Evolutionary conservation across 2,329 filamentous ascomycete species (phyloP).

Genomic region (Alternaria metachromatica): DNA sequence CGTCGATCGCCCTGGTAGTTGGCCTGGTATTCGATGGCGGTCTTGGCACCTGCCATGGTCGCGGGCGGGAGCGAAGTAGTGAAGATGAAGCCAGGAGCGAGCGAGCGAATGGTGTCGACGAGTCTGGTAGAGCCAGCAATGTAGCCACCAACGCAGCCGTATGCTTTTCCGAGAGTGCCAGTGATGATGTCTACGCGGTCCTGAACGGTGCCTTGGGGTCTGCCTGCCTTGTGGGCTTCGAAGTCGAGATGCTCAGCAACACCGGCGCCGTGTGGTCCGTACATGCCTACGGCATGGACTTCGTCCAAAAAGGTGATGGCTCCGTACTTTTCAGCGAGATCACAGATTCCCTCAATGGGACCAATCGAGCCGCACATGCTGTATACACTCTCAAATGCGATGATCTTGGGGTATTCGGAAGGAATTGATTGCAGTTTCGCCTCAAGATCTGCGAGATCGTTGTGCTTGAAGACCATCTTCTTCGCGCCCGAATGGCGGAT

Average conservation of each 20-base stretch:
- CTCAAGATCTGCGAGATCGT: conserved; percentile 92
- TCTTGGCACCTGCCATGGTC: conserved; percentile 91
- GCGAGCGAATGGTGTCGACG: conserved; percentile 90
- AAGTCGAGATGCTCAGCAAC: conserved; percentile 98
- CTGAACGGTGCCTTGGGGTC: conserved; percentile 83
- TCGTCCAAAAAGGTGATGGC: conserved; percentile 97
- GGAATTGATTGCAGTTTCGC: conserved; percentile 89
- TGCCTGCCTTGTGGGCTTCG: conserved; percentile 79
- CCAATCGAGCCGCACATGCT: conserved; percentile 99
- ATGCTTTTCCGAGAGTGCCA: conserved; percentile 95
- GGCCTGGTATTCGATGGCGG: conserved; percentile 94
- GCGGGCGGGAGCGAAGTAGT: conserved; percentile 95
- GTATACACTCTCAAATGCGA: conserved; percentile 98
- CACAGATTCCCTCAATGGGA: conserved; percentile 93
- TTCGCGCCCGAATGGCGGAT: conserved; percentile 96
- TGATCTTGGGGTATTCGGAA: conserved; percentile 89
- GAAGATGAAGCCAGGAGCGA: conserved; percentile 98
- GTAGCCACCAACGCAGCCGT: conserved; percentile 96
- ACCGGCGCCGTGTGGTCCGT: conserved; percentile 92
- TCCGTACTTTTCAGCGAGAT: conserved; percentile 96
- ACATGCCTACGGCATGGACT: conserved; percentile 99
- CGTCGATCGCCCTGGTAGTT: conserved; percentile 82
- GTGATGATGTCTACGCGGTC: conserved; percentile 98
- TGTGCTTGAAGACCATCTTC: conserved; percentile 99
- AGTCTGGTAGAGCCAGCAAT: conserved; percentile 88